These are phyloP conservation scores for Agroathelia rolfsii DNA, from an alignment of 1,284 basidiomycete genomes.

Conservation along the genomic window DNA sequence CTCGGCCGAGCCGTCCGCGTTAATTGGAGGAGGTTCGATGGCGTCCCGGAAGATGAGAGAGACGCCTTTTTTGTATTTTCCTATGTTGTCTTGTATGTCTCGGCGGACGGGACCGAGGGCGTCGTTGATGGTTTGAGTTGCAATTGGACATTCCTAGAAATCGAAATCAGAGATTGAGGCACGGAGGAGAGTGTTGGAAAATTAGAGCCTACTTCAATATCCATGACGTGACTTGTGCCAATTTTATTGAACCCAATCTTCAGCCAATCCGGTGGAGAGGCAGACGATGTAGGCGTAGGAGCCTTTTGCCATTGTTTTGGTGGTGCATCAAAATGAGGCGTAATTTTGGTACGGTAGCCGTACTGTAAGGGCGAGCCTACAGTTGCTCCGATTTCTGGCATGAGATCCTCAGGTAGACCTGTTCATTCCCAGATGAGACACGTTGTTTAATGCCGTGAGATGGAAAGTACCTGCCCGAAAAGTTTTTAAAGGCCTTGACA, in stretches of 20 bases:
- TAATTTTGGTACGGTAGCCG: conserved; percentile 93
- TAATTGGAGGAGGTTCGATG: conserved; percentile 26
- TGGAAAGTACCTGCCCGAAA: conserved; percentile 43
- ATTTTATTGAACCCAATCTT: conserved; percentile 88
- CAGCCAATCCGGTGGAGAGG: conserved; percentile 49
- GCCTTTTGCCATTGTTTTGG: conserved; percentile 40
- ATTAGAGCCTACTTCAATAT: conserved; percentile 78
- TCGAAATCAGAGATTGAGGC: neutral
- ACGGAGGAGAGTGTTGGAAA: conserved; percentile 1
- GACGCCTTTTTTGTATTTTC: conserved; percentile 80
- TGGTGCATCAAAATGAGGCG: conserved; percentile 89
- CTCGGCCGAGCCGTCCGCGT: conserved; percentile 10
- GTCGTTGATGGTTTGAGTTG: conserved; percentile 73
- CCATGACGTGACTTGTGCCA: conserved; percentile 70
- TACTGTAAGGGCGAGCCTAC: conserved; percentile 85
- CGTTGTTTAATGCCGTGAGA: conserved; percentile 3
- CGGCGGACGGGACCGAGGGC: conserved; percentile 55
- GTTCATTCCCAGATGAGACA: conserved; percentile 3
- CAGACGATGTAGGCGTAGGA: conserved; percentile 16
- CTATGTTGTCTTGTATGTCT: conserved; percentile 68
- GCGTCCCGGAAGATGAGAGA: conserved; percentile 91
- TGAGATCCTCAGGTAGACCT: conserved; percentile 46
- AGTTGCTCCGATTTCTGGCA: conserved; percentile 70
- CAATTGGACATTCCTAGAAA: conserved; percentile 94
- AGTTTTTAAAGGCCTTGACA: conserved; percentile 77